A percentile compares a stretch with the other conserved stretches of the same genome.
These are phyloP conservation scores for Boletus coccyginus DNA, from an alignment of 768 basidiomycete genomes.

Conservation along the genomic window DNA sequence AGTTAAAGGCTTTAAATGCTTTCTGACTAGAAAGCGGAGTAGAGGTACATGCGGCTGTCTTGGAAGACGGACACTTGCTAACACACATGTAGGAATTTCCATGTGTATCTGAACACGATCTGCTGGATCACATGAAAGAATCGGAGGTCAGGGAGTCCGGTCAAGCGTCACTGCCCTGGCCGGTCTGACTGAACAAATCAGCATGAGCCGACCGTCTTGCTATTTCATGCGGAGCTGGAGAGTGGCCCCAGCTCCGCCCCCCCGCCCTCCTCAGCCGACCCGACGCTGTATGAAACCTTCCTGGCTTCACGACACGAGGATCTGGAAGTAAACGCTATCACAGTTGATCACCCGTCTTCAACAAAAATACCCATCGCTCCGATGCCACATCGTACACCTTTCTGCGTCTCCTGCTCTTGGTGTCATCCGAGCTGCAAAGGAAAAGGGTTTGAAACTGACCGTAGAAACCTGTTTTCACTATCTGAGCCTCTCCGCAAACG, in stretches of 20 bases:
- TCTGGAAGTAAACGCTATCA: constrained; percentile 81
- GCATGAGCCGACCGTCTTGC: constrained; percentile 66
- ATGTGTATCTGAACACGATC: constrained; percentile 68
- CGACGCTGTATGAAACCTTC: constrained; percentile 73
- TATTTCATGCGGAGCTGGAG: constrained; percentile 94
- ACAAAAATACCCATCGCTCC: constrained; percentile 57
- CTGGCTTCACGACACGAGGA: constrained; percentile 78
- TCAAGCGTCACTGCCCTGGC: background rate
- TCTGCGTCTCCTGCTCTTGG: constrained; percentile 84
- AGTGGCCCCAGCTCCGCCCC: constrained; percentile 10
- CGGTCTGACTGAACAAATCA: constrained; percentile 31
- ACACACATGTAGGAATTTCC: constrained; percentile 79
- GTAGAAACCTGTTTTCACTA: constrained; percentile 99
- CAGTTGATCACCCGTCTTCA: constrained; percentile 70
- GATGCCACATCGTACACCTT: constrained; percentile 94
- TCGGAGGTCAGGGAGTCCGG: constrained; percentile 52
- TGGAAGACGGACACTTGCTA: background rate
- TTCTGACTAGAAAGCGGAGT: constrained; percentile 95
- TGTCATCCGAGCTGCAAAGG: constrained; percentile 65
- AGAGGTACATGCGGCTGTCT: constrained; percentile 49
- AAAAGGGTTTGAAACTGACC: constrained; percentile 66
- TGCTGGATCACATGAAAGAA: constrained; percentile 66
- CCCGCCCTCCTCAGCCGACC: constrained; percentile 34
- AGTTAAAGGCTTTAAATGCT: constrained; percentile 96
- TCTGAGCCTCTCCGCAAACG: constrained; percentile 69